Base-by-base conservation (phyloP, 768 basidiomycete species). In the Rhizopogon sp. region DNA sequence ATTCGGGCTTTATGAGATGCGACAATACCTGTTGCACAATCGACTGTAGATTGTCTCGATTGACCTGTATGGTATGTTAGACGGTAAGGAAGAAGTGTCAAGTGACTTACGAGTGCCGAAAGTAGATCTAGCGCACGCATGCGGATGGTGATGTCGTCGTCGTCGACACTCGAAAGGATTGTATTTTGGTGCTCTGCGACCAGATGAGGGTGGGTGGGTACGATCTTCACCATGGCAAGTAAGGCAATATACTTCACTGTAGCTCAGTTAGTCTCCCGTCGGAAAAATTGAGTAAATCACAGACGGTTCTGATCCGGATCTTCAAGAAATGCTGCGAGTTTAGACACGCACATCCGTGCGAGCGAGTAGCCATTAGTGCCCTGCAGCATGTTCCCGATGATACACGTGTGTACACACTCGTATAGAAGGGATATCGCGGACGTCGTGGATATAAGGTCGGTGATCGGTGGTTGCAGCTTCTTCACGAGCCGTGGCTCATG, bases 161-260 rank as follows among this genome's bases (percentile, higher is more conserved):
- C 96, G 61, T 90, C 88, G 50, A 98, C 80, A 61, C 93, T 96
- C 1, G 87, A 74, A 43, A 98, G 76, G 45, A 99, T 95, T 42
- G 87, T 90, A 57, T 92, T 88, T 64, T 97, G 92, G 69, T 99
- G 90, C 64, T 92, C 87, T 7, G 90, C 88, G 11, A 98, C 82
- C 50, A 99, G 81, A 61, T 93, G 80, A 1, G 93, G 89, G 66
- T 97, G 90, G 6, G 88, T 84, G 1, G 93, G 94, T 1, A 95
- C 93, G 62, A 99, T 98, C 73, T 97, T 96, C 53, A 88, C 89
- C 82, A 99, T 81, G 1, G 97, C 96, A 43, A 97, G 78, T 31
- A 99, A 79, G 0, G 97, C 90, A 57, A 99, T 98, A 67, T 98
- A 99, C 68, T 96, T 94, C 69, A 99, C 96, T 99, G 64, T n/a